Base-by-base conservation (phyloP, 2,329 filamentous ascomycete genomes). In the Fusarium tanahbumbuense region DNA sequence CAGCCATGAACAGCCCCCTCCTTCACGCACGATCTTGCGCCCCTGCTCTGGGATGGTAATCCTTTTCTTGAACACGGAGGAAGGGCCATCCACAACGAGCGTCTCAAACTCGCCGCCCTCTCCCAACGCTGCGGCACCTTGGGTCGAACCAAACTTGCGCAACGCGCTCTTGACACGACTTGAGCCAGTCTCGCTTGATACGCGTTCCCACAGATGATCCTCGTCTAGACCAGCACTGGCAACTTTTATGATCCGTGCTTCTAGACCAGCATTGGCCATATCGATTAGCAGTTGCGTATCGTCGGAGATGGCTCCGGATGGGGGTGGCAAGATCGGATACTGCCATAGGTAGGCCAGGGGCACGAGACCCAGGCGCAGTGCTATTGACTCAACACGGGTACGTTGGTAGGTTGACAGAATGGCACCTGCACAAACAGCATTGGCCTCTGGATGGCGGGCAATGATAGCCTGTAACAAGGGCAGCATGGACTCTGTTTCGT, bases 91-190 rank as follows among this genome's bases (percentile, higher is more conserved):
- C 37, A 98, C 76, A 46, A 96, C 93, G 55, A 98, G 83, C 30
- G 94, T 98, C 85, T 98, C 96, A 79, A 97, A 98, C 83, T 98
- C 96, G 6, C 96, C 96, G 8, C 96, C 96, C 78, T 98, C 96
- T 2, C 96, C 96, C 20, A 98, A 81, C 12, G 94, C 67, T 46
- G 73, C 88, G 11, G 92, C 92, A 1, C 92, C 93, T 64, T 87
- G 83, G 75, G 82, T 83, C 66, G 86, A 81, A 46, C 92, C 91
- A 80, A 97, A 97, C 67, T 88, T 86, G 52, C 83, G 82, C 77
- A 93, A 85, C 2, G 89, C 84, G 42, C 78, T 81, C 74, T 83
- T 82, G 46, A 89, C 77, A 56, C 83, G 81, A 41, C 76, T 76
- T 45, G 85, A 83, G 8, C 85, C 86, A 25, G 76, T 76, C 7